These are phyloP conservation scores for Xylariaceae sp. DNA, from an alignment of 2,329 filamentous ascomycete genomes.

Conservation along the genomic window DNA sequence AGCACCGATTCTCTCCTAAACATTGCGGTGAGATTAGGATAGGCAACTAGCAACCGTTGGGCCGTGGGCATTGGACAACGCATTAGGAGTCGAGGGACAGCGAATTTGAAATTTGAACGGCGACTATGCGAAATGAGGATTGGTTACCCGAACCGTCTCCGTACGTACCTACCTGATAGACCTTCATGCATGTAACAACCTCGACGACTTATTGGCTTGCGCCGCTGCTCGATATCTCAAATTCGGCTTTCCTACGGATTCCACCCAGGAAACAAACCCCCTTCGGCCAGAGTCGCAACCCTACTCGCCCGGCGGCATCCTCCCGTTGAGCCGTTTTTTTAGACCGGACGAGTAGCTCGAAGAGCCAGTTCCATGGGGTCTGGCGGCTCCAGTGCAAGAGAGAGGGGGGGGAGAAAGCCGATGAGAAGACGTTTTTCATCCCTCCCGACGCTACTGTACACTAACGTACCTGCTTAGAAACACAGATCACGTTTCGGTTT, in stretches of 20 bases:
- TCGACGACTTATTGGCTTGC: background rate
- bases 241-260: no score
- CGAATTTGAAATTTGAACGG: background rate
- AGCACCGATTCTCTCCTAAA: background rate
- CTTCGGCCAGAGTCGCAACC: no score
- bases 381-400: no score
- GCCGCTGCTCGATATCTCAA: background rate
- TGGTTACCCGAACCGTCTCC: background rate
- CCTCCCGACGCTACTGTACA: background rate
- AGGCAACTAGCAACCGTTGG: background rate
- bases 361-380: no score
- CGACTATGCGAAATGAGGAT: background rate
- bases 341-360: no score
- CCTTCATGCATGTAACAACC: background rate
- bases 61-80: background rate
- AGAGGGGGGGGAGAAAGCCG: no score
- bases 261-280: no score
- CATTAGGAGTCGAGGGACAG: background rate
- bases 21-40: background rate
- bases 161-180: no score
- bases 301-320: background rate
- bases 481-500: background rate
- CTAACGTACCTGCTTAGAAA: background rate
- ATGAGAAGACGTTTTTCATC: no score
- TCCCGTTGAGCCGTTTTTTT: background rate